Base-by-base conservation (phyloP, 2,329 filamentous ascomycete species). In the Clarireedia sp. region DNA sequence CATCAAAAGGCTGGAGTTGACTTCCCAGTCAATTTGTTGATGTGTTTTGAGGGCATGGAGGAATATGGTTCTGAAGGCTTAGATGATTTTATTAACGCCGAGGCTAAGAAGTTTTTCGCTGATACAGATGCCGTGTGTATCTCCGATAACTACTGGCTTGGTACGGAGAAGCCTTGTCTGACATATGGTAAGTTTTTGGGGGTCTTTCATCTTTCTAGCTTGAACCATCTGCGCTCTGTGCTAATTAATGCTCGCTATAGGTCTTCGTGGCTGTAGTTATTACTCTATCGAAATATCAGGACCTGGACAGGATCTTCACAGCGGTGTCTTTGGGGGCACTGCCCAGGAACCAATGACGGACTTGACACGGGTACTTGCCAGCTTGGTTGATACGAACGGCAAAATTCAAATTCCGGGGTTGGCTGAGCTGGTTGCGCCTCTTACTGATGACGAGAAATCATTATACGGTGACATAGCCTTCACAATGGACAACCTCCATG, bases 1-100 rank as follows among this genome's bases (percentile, higher is more conserved):
- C 94, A 99, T 77, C 86, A 96, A 73, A 94, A 95, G 78, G 90
- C 91, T 37, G 89, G 89, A 56, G 78, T 97, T 46, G 92, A 96
- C 51, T 90, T 99, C 70, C 94, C 94, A 8, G 94, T 99, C 68
- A 99, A 99, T 76, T 79, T 99, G 63, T 82, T 99, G 62, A 97
- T 96, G 89, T 99, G 94, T 78, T 97, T 99, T 66, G 94, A 99
- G 78, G 94, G 94, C 48, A 99, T 99, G 94, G 94, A 99, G 75
- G 94, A 99, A 76, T 96, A 95, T 71, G 94, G 94, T 50, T 96
- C 91, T 0, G 92, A 97, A 71, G 94, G 94, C 38, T 80, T 99
- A 54, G 94, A 99, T 68, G 92, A 96, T 65, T 87, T 97, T 63
- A 96, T 99, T 73, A 80, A 87, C 63, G 85, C 82, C 47, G 94